Percentiles rank a stretch among this genome's conserved stretches.
phyloP scores from a whole-genome alignment of 805 yeast species.

The Lachancea lanzarotensis region DNA sequence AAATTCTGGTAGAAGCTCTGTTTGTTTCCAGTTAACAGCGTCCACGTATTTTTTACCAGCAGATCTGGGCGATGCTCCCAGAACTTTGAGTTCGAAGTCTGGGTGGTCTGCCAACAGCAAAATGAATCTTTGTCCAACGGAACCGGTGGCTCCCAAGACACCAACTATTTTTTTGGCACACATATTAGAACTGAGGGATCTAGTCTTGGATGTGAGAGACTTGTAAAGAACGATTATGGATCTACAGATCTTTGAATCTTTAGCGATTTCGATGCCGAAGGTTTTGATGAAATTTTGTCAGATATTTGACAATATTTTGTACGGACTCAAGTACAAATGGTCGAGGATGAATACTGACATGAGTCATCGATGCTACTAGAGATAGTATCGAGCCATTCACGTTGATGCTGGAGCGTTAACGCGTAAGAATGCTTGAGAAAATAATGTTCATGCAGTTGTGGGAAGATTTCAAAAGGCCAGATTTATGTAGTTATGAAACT shows the following conservation, averaged over 20 bases:
- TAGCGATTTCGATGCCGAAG: too few relatives aligned
- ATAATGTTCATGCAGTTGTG: too few relatives aligned
- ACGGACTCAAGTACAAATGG: neutral
- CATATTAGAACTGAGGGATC: slow-evolving; percentile 14
- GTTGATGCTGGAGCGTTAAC: neutral
- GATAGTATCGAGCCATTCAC: neutral
- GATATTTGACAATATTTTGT: neutral
- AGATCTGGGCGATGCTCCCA: slow-evolving; percentile 91
- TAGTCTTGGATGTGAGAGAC: neutral
- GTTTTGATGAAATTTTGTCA: neutral
- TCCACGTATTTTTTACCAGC: slow-evolving; percentile 84
- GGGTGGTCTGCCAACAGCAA: slow-evolving; percentile 81
- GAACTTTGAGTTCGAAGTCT: slow-evolving; percentile 71
- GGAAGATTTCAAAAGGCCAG: neutral
- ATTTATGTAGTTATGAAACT: neutral
- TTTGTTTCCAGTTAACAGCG: slow-evolving; percentile 93
- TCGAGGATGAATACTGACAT: neutral
- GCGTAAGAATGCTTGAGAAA: too few relatives aligned
- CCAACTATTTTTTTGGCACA: slow-evolving; percentile 48
- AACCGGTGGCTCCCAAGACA: slow-evolving; percentile 96
- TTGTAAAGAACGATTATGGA: too few relatives aligned
- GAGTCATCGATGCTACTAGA: neutral
- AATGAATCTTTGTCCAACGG: slow-evolving; percentile 95
- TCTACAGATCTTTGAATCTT: too few relatives aligned
- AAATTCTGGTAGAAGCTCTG: slow-evolving; percentile 64